These are phyloP conservation scores for Alternaria sp. DNA, from an alignment of 2,329 filamentous ascomycete species.

Conservation along the genomic window DNA sequence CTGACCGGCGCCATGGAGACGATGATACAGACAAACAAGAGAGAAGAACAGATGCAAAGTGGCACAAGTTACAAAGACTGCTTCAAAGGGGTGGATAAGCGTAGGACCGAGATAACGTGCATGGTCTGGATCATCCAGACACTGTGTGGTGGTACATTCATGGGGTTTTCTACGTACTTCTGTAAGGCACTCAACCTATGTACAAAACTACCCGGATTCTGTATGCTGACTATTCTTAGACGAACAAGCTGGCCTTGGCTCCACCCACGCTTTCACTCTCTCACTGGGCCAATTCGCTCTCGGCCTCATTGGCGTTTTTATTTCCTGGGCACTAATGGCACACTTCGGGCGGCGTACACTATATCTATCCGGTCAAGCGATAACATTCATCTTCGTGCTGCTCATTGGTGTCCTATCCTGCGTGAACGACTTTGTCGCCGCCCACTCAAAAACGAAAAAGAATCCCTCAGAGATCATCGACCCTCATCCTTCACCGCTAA, in stretches of 20 bases:
- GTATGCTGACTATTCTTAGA: constrained; percentile 11
- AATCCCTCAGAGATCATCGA: background rate
- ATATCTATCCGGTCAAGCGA: constrained; percentile 70
- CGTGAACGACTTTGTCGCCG: background rate
- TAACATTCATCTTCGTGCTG: constrained; percentile 69
- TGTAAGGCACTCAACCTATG: constrained; percentile 18
- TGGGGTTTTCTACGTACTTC: constrained; percentile 53
- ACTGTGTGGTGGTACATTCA: constrained; percentile 32
- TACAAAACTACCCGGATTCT: fast-evolving
- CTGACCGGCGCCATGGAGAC: constrained; percentile 48
- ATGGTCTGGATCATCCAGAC: constrained; percentile 56
- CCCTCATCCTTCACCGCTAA: background rate
- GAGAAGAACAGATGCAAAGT: constrained; percentile 71
- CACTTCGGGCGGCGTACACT: constrained; percentile 78
- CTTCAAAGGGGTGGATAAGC: constrained; percentile 78
- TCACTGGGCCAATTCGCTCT: constrained; percentile 23
- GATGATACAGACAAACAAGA: constrained; percentile 84
- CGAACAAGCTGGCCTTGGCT: constrained; percentile 25
- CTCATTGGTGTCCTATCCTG: constrained; percentile 59
- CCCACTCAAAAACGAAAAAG: background rate
- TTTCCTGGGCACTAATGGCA: constrained; percentile 79
- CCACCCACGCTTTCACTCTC: constrained; percentile 14
- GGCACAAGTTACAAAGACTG: constrained; percentile 81
- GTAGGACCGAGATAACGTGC: constrained; percentile 77
- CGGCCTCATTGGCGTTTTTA: constrained; percentile 66